Evolutionary conservation across 2,329 filamentous ascomycete genomes (phyloP).

Genomic region (Cytospora paraplurivora): DNA sequence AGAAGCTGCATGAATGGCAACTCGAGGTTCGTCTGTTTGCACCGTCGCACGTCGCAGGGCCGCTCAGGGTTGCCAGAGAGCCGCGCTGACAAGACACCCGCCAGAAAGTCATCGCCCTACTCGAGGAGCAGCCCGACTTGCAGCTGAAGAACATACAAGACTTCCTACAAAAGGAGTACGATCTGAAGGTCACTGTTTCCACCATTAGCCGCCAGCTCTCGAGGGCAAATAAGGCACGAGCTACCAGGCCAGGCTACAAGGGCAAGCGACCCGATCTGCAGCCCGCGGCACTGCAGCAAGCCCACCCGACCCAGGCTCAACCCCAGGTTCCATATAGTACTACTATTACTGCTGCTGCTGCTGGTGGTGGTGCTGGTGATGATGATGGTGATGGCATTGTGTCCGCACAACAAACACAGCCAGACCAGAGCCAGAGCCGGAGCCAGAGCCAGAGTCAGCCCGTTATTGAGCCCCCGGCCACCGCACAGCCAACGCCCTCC

Average conservation of each 20-base stretch:
- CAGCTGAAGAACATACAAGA: constrained; percentile 26
- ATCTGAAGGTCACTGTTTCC: constrained; percentile 25
- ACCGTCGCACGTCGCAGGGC: background rate
- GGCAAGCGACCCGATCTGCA: constrained; percentile 26
- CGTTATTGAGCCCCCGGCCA: background rate
- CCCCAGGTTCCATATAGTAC: constrained; percentile 4
- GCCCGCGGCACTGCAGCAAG: background rate
- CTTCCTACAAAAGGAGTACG: constrained; percentile 25
- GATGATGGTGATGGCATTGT: background rate
- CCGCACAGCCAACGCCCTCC: background rate
- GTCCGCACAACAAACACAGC: background rate
- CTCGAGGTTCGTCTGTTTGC: constrained; percentile 23
- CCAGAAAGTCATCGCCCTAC: constrained; percentile 27
- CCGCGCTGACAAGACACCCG: constrained; percentile 1
- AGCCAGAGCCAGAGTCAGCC: background rate
- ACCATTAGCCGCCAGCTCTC: constrained; percentile 27
- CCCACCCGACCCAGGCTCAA: background rate
- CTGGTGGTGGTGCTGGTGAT: background rate
- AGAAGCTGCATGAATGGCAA: constrained; percentile 28
- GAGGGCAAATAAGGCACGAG: constrained; percentile 22
- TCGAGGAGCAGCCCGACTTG: constrained; percentile 26
- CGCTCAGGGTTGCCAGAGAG: background rate
- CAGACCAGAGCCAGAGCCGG: constrained; percentile 5
- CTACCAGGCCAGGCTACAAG: constrained; percentile 26
- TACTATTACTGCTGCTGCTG: background rate